Evolutionary conservation across 2,329 filamentous ascomycete genomes (phyloP), one percentile per base, ranked within the genome.

Genomic region (Fusarium verrucosum): DNA sequence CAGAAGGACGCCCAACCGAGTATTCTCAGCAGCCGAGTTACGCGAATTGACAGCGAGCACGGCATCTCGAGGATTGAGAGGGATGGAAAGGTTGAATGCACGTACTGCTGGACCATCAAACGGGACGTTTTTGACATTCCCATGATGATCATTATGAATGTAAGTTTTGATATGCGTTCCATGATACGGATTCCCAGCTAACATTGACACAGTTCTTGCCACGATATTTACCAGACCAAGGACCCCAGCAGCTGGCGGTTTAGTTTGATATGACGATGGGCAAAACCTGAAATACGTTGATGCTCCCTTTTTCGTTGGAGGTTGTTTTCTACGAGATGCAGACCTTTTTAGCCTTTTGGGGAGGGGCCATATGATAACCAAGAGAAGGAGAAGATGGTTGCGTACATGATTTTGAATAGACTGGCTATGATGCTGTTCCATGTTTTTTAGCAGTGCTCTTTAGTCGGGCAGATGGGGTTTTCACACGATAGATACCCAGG

Each of bases 111-210:
- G 94, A 94, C 92, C 65, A 94, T 98, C 63, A 97, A 97, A 80
- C 85, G 94, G 65, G 95, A 99, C 77, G 92, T 95, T 36, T 98
- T 98, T 80, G 94, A 98, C 80, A 97, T 98, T 77, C 95, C 95
- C 20, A 97, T 97, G 92, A 84, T 98, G 80, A 96, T 98, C 77
- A 92, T 97, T 73, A 94, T 98, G 82, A 97, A 97, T 81, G 95
- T 97, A 77, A 89, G 94, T 89, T 30, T 19, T 35, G 9, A 7
- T 11, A 32, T 7, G 17, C n/a, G 23, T 23, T 19, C 17, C 14
- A 17, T 13, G 13, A 10, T 7, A 10, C 45, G 11, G 19, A 7
- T 16, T 16, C 7, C 14, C 7, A 43, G 13, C 41, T 52, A 46
- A 64, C 62, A 17, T 36, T 13, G 5, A 16, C 35, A 5, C 58